Base-by-base conservation (phyloP, 2,329 filamentous ascomycete genomes). In the Fusarium sp. region DNA sequence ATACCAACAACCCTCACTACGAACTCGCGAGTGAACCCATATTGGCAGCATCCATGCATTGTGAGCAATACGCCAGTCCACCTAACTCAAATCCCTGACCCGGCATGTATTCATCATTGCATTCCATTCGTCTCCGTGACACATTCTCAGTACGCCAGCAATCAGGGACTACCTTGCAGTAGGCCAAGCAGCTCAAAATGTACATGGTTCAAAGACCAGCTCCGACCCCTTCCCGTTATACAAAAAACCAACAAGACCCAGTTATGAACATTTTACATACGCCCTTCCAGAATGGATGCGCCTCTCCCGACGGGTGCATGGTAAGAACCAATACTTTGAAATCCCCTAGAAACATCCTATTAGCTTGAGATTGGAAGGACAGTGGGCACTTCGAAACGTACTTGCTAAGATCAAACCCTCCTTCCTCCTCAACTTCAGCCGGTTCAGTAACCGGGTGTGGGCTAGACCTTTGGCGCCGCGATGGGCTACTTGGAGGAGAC, bases 251-350 rank as follows among this genome's bases (percentile, higher is more conserved):
- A 64, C 67, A 27, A 51, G 59, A 55, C 53, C n/a, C 55, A 53
- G 64, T 68, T 35, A 40, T 53, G 58, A 36, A 42, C 42, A 33
- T 56, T 55, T 24, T 78, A 80, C 36, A 71, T 79, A 33, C 79
- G 83, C 16, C 81, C 80, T 58, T 83, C 82, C 66, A 85, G 78
- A 62, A 87, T 83, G 33, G 85, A 80, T 44, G 86, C 79, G 5
- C 86, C 86, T 49, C 83, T 81, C n/a, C 84, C 82, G 11, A 87
- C 84, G 1, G 86, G 87, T 42, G 89, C 88, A 72, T 92, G 90
- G 70, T 90, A 92, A 1, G 89, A 87, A 33, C 89, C 88, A 60
- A 92, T 92, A 71, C 88, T 91, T 79, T 92, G 90, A 74, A 92
- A 92, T 0, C 90, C 90, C 82, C 89, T 90, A 65, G 42, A 20